Base-by-base conservation (phyloP, 2,329 filamentous ascomycete species). In the Paraphoma chrysanthemicola region DNA sequence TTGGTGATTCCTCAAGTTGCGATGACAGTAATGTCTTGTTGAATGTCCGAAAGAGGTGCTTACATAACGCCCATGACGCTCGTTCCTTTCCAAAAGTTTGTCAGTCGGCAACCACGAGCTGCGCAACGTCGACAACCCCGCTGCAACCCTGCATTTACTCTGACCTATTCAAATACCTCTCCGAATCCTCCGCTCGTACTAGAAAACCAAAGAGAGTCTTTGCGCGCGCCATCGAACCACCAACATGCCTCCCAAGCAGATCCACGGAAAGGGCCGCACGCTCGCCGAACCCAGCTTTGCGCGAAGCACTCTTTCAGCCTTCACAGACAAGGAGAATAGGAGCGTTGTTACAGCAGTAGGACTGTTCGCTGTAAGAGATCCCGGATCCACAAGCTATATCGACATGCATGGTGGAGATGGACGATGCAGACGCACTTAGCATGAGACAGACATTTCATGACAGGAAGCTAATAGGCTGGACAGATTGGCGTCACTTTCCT, bases 401-500 rank as follows among this genome's bases (percentile, higher is more conserved):
- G n/a, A n/a, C n/a, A n/a, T 48, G 33, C 33, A 36, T 36, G 3
- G 36, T 18, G 38, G 46, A 36, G 45, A 56, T 47, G 48, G 29
- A 43, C 53, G 5, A 18, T 8, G 51, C 16, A 31, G 29, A 28
- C 8, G 12, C 28, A 4, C 12, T 10, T 3, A 30, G 44, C 14
- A n/a, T 46, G 23, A 31, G 12, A 10, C 17, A 14, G 43, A 17
- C 12, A 10, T 36, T 17, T 23, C 7, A 47, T 23, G 9, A 52
- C 7, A 11, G 16, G 18, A 63, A 43, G 59, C 69, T 73, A 54
- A 73, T 58, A 49, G 11, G 14, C 18, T 39, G 11, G 52, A 36
- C 53, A 84, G 82, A 77, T 80, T 49, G 81, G 81, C 56, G 81
- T 84, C 38, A 77, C 81, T 6, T 84, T 85, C 67, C 64, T 85